Evolutionary conservation across 352 stramenopile genomes (phyloP).

Genomic region (Peronospora destructor): DNA sequence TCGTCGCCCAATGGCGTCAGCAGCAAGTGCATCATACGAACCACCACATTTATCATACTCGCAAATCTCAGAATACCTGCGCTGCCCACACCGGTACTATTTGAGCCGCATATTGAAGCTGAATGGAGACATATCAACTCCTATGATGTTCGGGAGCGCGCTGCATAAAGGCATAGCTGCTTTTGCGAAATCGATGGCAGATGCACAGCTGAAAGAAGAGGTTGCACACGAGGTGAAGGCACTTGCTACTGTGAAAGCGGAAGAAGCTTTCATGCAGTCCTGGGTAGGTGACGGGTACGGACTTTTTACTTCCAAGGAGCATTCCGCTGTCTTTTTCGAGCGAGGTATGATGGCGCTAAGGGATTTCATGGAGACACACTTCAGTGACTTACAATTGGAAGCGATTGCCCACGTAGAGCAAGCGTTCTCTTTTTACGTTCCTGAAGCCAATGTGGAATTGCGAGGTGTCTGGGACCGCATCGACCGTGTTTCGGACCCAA

Average conservation of each 20-base stretch:
- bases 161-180: constrained; percentile 65
- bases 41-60: constrained; percentile 72
- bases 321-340: constrained; percentile 30
- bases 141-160: constrained; percentile 69
- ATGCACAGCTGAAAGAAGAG: constrained; percentile 3
- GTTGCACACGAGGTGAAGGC: constrained; percentile 11
- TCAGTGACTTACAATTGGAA: constrained; percentile 11
- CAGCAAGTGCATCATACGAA: constrained; percentile 27
- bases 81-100: constrained; percentile 77
- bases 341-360: constrained; percentile 34
- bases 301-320: constrained; percentile 36
- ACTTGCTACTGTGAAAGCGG: constrained; percentile 13
- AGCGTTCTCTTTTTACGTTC: constrained; percentile 48
- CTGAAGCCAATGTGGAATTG: constrained; percentile 43
- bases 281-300: constrained; percentile 29
- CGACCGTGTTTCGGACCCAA: constrained; percentile 24
- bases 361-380: constrained; percentile 40
- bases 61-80: constrained; percentile 73
- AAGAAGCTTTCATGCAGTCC: constrained; percentile 23
- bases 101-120: constrained; percentile 61
- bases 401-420: constrained; percentile 57
- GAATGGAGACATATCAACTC: constrained; percentile 33
- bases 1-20: constrained; percentile 1
- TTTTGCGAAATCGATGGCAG: constrained; percentile 32
- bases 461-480: constrained; percentile 76